Evolutionary conservation across 345 rosid genomes (phyloP).

Genomic region (Ailanthus altissimus): DNA sequence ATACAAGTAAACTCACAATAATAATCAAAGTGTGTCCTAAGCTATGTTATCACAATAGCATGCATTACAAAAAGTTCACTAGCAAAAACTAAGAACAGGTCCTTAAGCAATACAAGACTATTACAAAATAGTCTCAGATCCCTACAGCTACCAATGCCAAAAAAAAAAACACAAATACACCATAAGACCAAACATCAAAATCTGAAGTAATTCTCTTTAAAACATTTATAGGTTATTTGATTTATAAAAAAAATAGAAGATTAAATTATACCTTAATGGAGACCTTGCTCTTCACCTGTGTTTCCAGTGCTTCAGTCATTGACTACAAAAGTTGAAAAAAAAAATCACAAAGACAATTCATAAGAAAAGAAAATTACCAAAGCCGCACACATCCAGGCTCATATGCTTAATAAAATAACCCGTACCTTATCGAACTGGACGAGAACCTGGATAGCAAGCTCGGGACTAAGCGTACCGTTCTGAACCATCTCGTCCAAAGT

Average conservation of each 20-base stretch:
- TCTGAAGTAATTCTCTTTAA: background rate
- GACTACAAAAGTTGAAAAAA: constrained; percentile 47
- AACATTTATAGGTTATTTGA: background rate
- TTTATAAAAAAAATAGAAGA: no score
- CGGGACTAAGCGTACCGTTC: constrained; percentile 87
- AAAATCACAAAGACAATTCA: background rate
- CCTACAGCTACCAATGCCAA: background rate
- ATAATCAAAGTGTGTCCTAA: background rate
- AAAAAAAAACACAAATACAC: background rate
- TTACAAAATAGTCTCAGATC: background rate
- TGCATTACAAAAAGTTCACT: constrained; percentile 4
- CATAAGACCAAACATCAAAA: background rate
- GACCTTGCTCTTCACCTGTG: constrained; percentile 93
- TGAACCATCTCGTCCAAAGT: constrained; percentile 95
- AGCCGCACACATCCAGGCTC: background rate
- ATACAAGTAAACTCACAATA: background rate
- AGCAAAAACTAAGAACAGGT: constrained; percentile 8
- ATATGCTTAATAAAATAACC: background rate
- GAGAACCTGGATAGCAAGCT: constrained; percentile 94
- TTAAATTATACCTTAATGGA: constrained; percentile 58
- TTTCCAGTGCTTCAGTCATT: constrained; percentile 94
- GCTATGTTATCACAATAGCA: background rate
- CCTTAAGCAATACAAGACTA: background rate
- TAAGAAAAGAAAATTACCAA: background rate
- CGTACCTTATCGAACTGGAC: constrained; percentile 93